Evolutionary conservation across 2,329 filamentous ascomycete genomes (phyloP).

Genomic region (Coniella lustricola): DNA sequence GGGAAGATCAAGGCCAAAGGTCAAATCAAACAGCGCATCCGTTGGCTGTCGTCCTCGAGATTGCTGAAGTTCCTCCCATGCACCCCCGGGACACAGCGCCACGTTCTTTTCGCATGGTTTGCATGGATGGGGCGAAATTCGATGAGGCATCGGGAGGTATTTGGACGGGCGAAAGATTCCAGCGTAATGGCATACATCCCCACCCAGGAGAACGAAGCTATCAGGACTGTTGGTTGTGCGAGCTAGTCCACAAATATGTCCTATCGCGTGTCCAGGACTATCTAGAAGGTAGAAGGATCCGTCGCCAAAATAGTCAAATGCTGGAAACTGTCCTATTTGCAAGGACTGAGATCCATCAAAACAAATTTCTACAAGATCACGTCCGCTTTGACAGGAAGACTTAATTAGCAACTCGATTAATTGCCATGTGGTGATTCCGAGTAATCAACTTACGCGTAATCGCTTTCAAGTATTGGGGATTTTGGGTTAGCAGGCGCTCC

Average conservation of each 20-base stretch:
- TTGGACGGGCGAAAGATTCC: constrained; percentile 24
- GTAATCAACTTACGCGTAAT: constrained; percentile 21
- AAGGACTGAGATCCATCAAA: constrained; percentile 14
- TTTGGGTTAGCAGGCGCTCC: constrained; percentile 31
- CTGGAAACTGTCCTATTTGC: constrained; percentile 24
- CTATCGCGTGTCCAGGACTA: constrained; percentile 24
- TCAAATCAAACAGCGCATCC: constrained; percentile 21
- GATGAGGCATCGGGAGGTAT: constrained; percentile 20
- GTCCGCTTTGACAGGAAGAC: background rate
- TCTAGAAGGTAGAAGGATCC: constrained; percentile 28
- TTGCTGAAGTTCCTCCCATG: constrained; percentile 19
- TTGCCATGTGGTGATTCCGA: background rate
- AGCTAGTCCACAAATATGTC: constrained; percentile 27
- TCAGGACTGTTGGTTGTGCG: constrained; percentile 20
- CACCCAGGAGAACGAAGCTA: constrained; percentile 29
- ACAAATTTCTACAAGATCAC: constrained; percentile 1
- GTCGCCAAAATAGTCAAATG: constrained; percentile 26
- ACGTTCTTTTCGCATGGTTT: background rate
- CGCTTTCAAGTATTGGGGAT: constrained; percentile 21
- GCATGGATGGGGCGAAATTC: constrained; percentile 22
- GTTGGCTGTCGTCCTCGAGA: constrained; percentile 18
- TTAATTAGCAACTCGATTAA: too few species aligned
- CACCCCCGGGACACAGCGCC: constrained; percentile 17
- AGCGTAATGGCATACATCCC: constrained; percentile 29
- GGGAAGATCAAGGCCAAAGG: constrained; percentile 20